Percentiles rank a stretch among this genome's conserved stretches.
Evolutionary conservation across 495 filamentous ascomycete species (phyloP).

Genomic region (Neurospora sp.): DNA sequence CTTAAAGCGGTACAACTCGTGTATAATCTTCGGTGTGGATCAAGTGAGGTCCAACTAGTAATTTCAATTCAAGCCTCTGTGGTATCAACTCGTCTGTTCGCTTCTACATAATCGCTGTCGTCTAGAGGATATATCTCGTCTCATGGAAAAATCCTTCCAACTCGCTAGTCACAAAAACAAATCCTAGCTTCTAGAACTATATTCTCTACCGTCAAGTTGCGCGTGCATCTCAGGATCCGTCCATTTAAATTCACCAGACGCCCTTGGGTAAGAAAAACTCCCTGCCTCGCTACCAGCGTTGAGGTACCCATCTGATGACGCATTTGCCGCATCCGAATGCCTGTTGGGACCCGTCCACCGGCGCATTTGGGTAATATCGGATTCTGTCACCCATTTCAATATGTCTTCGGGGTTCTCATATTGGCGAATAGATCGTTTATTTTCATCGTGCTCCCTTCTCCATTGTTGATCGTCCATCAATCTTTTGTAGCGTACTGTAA

Average conservation of each 20-base stretch:
- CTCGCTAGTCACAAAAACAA: neutral
- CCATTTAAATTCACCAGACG: neutral
- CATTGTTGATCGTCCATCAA: neutral
- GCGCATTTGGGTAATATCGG: neutral
- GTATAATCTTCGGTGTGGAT: neutral
- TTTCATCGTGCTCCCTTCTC: neutral
- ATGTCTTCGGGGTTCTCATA: neutral
- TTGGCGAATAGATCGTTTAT: neutral
- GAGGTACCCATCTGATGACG: neutral
- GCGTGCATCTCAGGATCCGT: neutral
- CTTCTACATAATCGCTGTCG: neutral
- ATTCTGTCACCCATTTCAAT: neutral
- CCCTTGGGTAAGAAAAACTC: no score
- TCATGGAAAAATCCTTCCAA: neutral
- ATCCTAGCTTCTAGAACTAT: neutral
- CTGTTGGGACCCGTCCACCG: neutral
- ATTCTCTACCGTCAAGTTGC: neutral
- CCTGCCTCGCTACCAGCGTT: neutral
- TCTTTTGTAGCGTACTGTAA: neutral
- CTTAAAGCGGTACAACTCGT: neutral
- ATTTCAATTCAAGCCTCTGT: neutral
- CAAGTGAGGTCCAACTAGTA: neutral
- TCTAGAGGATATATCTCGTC: neutral
- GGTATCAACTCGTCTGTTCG: neutral
- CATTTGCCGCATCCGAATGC: neutral